Evolutionary conservation across 2,329 filamentous ascomycete genomes (phyloP).

Genomic region (Apiospora malaysiana): DNA sequence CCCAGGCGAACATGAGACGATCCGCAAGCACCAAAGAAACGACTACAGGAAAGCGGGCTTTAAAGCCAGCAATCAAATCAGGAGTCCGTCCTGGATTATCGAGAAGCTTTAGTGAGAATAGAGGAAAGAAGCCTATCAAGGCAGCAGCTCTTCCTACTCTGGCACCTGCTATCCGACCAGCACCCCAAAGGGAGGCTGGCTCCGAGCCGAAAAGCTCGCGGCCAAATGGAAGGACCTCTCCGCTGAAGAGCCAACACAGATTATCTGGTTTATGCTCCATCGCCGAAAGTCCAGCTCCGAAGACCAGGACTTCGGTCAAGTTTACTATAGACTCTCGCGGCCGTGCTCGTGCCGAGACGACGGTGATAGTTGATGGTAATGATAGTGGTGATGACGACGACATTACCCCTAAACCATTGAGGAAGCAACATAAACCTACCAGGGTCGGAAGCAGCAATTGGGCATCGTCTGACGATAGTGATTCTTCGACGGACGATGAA

Average conservation of each 20-base stretch:
- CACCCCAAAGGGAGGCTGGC: conserved; percentile 37
- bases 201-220: conserved; percentile 43
- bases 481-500: conserved; percentile 67
- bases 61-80: conserved; percentile 53
- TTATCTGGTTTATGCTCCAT: conserved; percentile 62
- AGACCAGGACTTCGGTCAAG: conserved; percentile 61
- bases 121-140: conserved; percentile 51
- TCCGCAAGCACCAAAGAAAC: conserved; percentile 52
- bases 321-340: conserved; percentile 69
- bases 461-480: conserved; percentile 56
- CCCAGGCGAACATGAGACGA: conserved; percentile 48
- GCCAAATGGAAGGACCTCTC: conserved; percentile 55
- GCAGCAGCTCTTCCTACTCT: conserved; percentile 50
- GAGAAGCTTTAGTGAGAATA: conserved; percentile 60
- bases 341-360: conserved; percentile 61
- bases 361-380: conserved; percentile 41
- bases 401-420: conserved; percentile 30
- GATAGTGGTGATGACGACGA: conserved; percentile 30
- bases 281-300: conserved; percentile 55
- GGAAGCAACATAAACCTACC: conserved; percentile 25
- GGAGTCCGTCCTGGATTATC: conserved; percentile 54
- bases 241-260: conserved; percentile 58
- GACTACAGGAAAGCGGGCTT: conserved; percentile 47
- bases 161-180: conserved; percentile 51
- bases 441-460: conserved; percentile 40